These are phyloP conservation scores for Amanita exitialis DNA, from an alignment of 768 basidiomycete genomes.

Conservation along the genomic window DNA sequence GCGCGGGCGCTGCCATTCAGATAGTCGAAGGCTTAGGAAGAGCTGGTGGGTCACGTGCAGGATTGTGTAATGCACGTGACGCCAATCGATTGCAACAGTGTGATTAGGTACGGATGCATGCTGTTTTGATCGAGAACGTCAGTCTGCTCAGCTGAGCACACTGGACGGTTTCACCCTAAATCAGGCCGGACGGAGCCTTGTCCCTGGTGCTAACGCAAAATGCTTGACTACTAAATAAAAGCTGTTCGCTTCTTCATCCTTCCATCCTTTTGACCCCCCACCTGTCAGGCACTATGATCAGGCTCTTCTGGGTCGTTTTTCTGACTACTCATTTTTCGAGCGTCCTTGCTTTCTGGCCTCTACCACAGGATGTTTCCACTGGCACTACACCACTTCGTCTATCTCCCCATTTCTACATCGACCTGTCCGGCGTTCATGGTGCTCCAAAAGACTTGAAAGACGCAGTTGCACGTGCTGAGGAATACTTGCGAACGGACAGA, in stretches of 20 bases:
- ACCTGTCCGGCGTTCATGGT: slow-evolving; percentile 30
- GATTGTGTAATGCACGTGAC: too few species aligned
- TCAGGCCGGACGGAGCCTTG: too few species aligned
- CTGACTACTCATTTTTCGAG: not conserved
- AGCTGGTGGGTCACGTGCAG: too few species aligned
- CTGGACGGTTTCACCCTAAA: too few species aligned
- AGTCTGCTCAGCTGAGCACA: too few species aligned
- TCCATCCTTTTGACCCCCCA: not conserved
- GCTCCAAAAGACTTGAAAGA: slow-evolving; percentile 45
- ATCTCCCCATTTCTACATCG: slow-evolving; percentile 25
- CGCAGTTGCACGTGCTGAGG: slow-evolving; percentile 39
- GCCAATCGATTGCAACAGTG: too few species aligned
- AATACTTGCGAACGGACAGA: slow-evolving; percentile 39
- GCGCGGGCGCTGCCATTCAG: not conserved
- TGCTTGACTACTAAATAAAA: too few species aligned
- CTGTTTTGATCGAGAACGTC: too few species aligned
- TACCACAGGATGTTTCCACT: slow-evolving; percentile 31
- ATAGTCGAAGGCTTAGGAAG: too few species aligned
- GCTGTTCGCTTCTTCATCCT: not conserved
- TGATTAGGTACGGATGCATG: too few species aligned
- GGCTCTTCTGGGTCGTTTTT: not conserved
- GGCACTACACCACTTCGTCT: slow-evolving; percentile 28
- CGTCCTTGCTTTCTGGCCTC: slow-evolving; percentile 26
- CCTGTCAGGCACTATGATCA: not conserved
- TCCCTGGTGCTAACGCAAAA: too few species aligned